Conservation (phyloP, 2,329 filamentous ascomycete species). For the Alternaria sp. region DNA sequence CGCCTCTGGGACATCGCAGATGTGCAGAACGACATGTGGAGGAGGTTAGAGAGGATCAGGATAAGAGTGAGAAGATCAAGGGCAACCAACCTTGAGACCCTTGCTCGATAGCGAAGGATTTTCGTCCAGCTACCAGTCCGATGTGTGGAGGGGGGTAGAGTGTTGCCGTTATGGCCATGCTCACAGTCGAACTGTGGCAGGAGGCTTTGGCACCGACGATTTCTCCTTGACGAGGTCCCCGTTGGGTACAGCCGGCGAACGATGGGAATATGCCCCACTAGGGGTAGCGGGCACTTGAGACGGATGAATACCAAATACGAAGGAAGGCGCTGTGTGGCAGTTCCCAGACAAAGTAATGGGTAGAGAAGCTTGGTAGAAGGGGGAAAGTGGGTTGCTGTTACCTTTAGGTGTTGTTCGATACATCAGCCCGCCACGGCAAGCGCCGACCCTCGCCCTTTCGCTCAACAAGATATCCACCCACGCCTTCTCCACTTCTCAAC, state of each 20-base stretch:
- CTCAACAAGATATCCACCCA: background rate
- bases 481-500: background rate
- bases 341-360: background rate
- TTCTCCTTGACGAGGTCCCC: background rate
- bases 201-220: background rate
- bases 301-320: background rate
- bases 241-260: background rate
- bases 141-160: constrained; percentile 36
- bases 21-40: background rate
- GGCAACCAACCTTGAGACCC: constrained; percentile 25
- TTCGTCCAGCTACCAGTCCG: constrained; percentile 45
- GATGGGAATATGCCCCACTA: background rate
- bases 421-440: background rate
- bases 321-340: background rate
- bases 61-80: background rate
- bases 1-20: background rate
- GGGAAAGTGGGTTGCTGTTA: background rate
- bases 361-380: background rate
- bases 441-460: background rate
- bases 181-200: background rate
- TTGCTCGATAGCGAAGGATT: constrained; percentile 44
- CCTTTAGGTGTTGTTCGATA: background rate
- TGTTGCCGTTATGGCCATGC: background rate
- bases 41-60: background rate
- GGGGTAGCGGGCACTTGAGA: background rate